A percentile compares a stretch with the other conserved stretches of the same genome.
Conservation (phyloP, 2,329 filamentous ascomycete genomes). For the Alternaria triticimaculans region DNA sequence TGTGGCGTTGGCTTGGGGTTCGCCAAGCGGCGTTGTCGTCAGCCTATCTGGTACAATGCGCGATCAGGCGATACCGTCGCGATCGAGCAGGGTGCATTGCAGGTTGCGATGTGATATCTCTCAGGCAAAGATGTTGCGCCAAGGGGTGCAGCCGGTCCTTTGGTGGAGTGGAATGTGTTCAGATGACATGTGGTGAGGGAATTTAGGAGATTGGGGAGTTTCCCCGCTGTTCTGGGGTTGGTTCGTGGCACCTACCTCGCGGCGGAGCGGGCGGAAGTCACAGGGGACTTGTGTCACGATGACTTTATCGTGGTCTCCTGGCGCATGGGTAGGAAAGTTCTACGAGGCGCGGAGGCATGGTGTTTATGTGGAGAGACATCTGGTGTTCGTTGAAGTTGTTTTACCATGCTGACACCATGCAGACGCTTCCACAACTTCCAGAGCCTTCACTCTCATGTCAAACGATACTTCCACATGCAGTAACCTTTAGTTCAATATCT, state of each 20-base stretch:
- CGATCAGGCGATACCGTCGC: background rate
- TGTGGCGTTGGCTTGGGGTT: background rate
- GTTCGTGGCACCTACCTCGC: background rate
- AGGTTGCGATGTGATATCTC: background rate
- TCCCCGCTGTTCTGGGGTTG: background rate
- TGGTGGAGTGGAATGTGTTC: background rate
- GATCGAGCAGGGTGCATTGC: background rate
- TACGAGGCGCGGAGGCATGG: background rate
- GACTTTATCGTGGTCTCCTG: background rate
- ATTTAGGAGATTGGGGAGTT: background rate
- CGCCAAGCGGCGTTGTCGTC: background rate
- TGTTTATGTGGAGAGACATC: background rate
- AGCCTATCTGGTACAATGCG: background rate
- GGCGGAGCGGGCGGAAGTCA: background rate
- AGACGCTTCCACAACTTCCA: background rate
- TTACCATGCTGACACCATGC: background rate
- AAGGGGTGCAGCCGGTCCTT: background rate
- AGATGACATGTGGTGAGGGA: conserved; percentile 1
- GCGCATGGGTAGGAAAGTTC: background rate
- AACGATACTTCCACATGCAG: background rate
- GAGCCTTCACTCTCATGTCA: background rate
- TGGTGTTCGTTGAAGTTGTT: background rate
- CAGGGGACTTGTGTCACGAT: background rate
- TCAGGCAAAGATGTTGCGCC: background rate
- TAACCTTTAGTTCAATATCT: background rate